phyloP scores from a whole-genome alignment of 768 basidiomycete species.

The Phaeotremella fagi region DNA sequence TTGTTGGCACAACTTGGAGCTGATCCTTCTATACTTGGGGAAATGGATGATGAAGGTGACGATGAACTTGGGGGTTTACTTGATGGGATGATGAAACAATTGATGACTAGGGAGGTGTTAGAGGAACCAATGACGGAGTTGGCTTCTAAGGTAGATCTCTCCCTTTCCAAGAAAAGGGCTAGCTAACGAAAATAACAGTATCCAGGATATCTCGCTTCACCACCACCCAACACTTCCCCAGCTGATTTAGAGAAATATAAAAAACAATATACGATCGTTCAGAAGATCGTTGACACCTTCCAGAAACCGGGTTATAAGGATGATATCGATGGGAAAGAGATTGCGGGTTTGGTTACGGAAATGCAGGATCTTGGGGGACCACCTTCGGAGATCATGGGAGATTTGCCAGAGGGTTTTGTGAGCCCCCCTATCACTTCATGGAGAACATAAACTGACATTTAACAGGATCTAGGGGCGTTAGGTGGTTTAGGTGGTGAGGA shows the following conservation, averaged over 20 bases:
- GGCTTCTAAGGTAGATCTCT: slow-evolving; percentile 41
- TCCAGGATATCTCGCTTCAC: slow-evolving; percentile 43
- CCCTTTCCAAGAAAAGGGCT: not conserved
- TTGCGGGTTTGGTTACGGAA: slow-evolving; percentile 28
- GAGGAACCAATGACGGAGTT: slow-evolving; percentile 48
- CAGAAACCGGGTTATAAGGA: slow-evolving; percentile 32
- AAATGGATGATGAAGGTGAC: slow-evolving; percentile 17
- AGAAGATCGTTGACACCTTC: slow-evolving; percentile 40
- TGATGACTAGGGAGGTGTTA: slow-evolving; percentile 48
- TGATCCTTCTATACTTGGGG: slow-evolving; percentile 25
- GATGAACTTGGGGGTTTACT: slow-evolving; percentile 41
- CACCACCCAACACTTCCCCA: slow-evolving; percentile 24
- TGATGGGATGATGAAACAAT: slow-evolving; percentile 49
- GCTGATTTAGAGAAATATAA: slow-evolving; percentile 36
- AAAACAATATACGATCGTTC: slow-evolving; percentile 33
- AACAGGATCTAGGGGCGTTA: slow-evolving; percentile 33
- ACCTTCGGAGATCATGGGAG: slow-evolving; percentile 47
- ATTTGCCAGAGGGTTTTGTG: slow-evolving; percentile 48
- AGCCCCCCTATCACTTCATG: no score
- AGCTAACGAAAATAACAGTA: slow-evolving; percentile 31
- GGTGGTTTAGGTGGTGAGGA: slow-evolving; percentile 28
- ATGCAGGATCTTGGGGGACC: slow-evolving; percentile 49
- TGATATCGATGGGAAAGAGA: slow-evolving; percentile 34
- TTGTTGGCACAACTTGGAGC: slow-evolving; percentile 24
- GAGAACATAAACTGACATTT: no score